Evolutionary conservation across 2,329 filamentous ascomycete genomes (phyloP), one percentile per base, ranked within the genome.

Genomic region (Paecilomyces sp.): DNA sequence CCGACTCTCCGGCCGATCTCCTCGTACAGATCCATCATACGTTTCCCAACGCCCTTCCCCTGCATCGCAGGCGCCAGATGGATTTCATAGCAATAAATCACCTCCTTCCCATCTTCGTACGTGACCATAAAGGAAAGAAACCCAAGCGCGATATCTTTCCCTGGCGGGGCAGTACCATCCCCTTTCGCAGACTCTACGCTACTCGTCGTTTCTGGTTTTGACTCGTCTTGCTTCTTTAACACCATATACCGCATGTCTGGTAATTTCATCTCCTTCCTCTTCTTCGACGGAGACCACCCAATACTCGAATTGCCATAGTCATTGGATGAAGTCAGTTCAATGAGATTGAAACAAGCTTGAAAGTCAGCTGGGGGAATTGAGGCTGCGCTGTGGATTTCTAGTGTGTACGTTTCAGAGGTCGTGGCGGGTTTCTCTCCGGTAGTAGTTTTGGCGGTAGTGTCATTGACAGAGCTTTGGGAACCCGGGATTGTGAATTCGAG

Each of bases 11-110:
- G 60, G 11, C 81, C 83, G 30, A 83, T 75, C 1, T 67, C 61
- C 65, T 85, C 81, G 15, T 79, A 79, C 53, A 78, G 62, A 1
- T 63, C 58, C 72, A 88, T 79, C 59, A 87, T 67, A 41, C 76
- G 70, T 31, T 65, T 73, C 1, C 85, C 85, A 2, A 87, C 60
- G 0, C 83, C 82, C n/a, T 68, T 72, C 7, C 79, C 76, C 51
- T 82, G 79, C 4, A 79, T 68, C 2, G 56, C 55, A 0, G 76
- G 70, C 1, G 70, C 65, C 7, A 86, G 74, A 64, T 87, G 85
- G 12, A 88, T 77, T 69, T 88, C 85, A 71, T 87, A 88, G 64
- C 85, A 80, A 68, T 87, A 88, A n/a, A 85, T 61, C 5, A 87
- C 85, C 12, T 83, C 78, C 22, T 78, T 70, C 3, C 74, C 75